A percentile compares a stretch with the other conserved stretches of the same genome.
Conservation (phyloP, 192 early-diverging fungal genomes). For the Chytriomyces sp. region DNA sequence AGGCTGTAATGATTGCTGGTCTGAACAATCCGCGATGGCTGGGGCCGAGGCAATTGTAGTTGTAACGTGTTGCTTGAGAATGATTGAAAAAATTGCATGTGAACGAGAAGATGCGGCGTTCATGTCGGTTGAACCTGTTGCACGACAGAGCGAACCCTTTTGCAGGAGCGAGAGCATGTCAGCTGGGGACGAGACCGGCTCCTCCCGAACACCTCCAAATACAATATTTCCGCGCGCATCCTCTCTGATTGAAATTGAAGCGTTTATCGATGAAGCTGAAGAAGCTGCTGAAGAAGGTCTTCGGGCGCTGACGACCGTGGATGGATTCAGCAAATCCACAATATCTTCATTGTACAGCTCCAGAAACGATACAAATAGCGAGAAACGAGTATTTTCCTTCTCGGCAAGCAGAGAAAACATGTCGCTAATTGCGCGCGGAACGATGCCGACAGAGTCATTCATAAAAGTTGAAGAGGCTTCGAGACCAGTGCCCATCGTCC, state of each 20-base stretch:
- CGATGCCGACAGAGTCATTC: slow-evolving; percentile 46
- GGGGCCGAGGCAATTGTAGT: slow-evolving; percentile 6
- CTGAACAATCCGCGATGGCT: not conserved
- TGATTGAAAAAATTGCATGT: slow-evolving; percentile 96
- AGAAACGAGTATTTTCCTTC: slow-evolving; percentile 35
- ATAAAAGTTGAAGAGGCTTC: slow-evolving; percentile 36
- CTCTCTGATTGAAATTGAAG: slow-evolving; percentile 77
- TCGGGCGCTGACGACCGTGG: slow-evolving; percentile 54
- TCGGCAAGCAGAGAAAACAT: slow-evolving; percentile 41
- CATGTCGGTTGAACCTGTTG: slow-evolving; percentile 96
- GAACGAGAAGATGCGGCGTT: slow-evolving; percentile 85
- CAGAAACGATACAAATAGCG: slow-evolving; percentile 79
- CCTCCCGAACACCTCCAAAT: slow-evolving; percentile 86
- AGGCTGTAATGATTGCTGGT: not conserved
- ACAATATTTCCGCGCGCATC: slow-evolving; percentile 88
- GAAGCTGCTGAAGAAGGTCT: slow-evolving; percentile 14
- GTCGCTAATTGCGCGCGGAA: slow-evolving; percentile 54
- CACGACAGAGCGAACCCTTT: slow-evolving; percentile 80
- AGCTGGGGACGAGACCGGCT: slow-evolving; percentile 69
- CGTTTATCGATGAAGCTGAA: slow-evolving; percentile 37
- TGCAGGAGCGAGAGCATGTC: slow-evolving; percentile 76
- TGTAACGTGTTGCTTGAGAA: slow-evolving; percentile 69
- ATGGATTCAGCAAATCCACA: slow-evolving; percentile 84
- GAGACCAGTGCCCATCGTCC: slow-evolving; percentile 62
- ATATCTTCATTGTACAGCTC: slow-evolving; percentile 99